Conservation (phyloP, 306 rosid species). For the Luffa acutangula region DNA sequence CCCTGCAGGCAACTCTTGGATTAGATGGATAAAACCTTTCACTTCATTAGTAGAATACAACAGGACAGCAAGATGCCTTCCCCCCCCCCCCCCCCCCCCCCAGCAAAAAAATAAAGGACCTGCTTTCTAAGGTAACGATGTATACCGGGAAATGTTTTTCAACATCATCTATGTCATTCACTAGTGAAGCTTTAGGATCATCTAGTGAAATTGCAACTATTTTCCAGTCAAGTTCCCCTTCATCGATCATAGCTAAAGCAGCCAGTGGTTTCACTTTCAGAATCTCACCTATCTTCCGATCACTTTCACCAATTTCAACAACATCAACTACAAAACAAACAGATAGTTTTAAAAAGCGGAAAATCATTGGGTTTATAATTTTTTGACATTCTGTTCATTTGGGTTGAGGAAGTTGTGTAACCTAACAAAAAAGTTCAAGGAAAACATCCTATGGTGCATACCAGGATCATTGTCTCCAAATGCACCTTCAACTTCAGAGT, state of each 20-base stretch:
- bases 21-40: slow-evolving; percentile 3
- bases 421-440: not conserved
- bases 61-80: not conserved
- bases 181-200: slow-evolving; percentile 83
- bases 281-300: slow-evolving; percentile 64
- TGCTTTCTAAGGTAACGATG: not conserved
- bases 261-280: slow-evolving; percentile 85
- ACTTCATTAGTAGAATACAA: not conserved
- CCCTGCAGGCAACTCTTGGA: slow-evolving; percentile 42
- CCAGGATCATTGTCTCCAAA: slow-evolving; percentile 96
- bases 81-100: not conserved
- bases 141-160: slow-evolving; percentile 95
- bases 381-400: not conserved
- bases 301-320: slow-evolving; percentile 72
- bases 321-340: slow-evolving; percentile 61
- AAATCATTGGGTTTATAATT: not conserved
- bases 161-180: slow-evolving; percentile 72
- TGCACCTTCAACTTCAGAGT: slow-evolving; percentile 84
- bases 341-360: not conserved
- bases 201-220: slow-evolving; percentile 87
- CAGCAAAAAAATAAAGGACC: not conserved
- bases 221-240: slow-evolving; percentile 99
- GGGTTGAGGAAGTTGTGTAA: not conserved
- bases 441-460: slow-evolving; percentile 12
- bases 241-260: slow-evolving; percentile 98